Percentiles rank a stretch among this genome's conserved stretches.
Evolutionary conservation across 306 rosid species (phyloP).

Genomic region (Cucumis sativus): Cucumber_9930_V3 NC_026661.2:503001-503500

Average conservation of each 20-base stretch:
- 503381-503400: conserved; percentile 53
- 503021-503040: too few relatives aligned
- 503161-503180: conserved; percentile 41
- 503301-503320: conserved; percentile 35
- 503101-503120: neutral
- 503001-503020: too few relatives aligned
- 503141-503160: conserved; percentile 47
- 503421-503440: neutral
- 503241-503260: conserved; percentile 38
- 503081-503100: too few relatives aligned
- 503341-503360: conserved; percentile 97
- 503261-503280: conserved; percentile 9
- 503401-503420: conserved; percentile 55
- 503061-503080: too few relatives aligned
- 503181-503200: conserved; percentile 89
- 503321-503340: conserved; percentile 39
- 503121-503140: neutral
- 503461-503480: neutral
- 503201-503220: conserved; percentile 54
- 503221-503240: conserved; percentile 68
- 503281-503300: conserved; percentile 38
- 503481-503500: neutral
- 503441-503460: neutral
- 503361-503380: conserved; percentile 75
- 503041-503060: too few relatives aligned